phyloP scores from a whole-genome alignment of 495 filamentous ascomycete genomes.

The Jackrogersella multiformis region DNA sequence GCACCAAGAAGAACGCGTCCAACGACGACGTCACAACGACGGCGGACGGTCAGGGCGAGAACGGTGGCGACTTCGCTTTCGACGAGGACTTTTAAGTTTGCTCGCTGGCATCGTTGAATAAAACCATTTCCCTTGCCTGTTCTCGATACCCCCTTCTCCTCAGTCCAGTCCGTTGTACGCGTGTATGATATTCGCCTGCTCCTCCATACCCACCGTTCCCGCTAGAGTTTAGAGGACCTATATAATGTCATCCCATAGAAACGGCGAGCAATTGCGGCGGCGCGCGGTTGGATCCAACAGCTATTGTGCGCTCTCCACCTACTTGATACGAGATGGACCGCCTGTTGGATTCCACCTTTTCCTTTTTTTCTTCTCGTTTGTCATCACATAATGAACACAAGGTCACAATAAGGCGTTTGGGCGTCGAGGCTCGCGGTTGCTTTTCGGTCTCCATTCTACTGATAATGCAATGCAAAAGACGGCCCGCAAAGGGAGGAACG shows the following conservation, averaged over 20 bases:
- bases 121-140: conserved; percentile 11
- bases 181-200: conserved; percentile 23
- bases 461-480: background rate
- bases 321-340: background rate
- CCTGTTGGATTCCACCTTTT: conserved; percentile 8
- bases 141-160: conserved; percentile 46
- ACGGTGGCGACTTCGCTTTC: conserved; percentile 84
- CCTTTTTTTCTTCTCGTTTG: conserved; percentile 7
- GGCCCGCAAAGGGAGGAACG: conserved; percentile 2
- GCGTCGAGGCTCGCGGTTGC: conserved; percentile 7
- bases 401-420: conserved; percentile 19
- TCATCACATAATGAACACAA: conserved; percentile 20
- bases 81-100: conserved; percentile 92
- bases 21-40: conserved; percentile 57
- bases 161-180: conserved; percentile 33
- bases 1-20: conserved; percentile 79
- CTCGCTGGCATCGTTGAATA: background rate
- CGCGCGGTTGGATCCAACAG: conserved; percentile 17
- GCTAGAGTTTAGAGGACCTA: conserved; percentile 18
- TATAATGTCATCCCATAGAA: conserved; percentile 34
- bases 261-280: conserved; percentile 33
- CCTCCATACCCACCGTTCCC: background rate
- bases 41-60: conserved; percentile 67
- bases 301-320: background rate
- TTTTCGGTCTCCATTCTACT: background rate